phyloP scores from a whole-genome alignment of 352 stramenopile species.

The Paralagenidium karlingii region DNA sequence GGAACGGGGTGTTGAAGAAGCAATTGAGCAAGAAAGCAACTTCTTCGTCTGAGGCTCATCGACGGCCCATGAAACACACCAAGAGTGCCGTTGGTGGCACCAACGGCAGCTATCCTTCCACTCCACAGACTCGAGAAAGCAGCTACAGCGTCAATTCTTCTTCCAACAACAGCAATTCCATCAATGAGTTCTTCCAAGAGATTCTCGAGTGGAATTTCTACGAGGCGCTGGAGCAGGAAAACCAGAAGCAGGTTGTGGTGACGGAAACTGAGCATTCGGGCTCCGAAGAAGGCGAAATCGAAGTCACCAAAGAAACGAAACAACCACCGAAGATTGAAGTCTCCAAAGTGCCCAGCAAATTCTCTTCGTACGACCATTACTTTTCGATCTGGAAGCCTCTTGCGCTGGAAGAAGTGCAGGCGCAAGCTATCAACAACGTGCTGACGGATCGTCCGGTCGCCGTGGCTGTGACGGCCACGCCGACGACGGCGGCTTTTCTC shows the following conservation, averaged over 20 bases:
- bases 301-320: too few species aligned
- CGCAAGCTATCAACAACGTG: constrained; percentile 68
- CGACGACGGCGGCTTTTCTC: constrained; percentile 40
- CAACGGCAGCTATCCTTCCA: too few species aligned
- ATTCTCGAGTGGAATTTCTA: constrained; percentile 77
- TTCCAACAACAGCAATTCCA: constrained; percentile 25
- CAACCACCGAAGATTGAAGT: constrained; percentile 10
- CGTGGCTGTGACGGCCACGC: constrained; percentile 29
- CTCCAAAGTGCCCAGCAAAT: constrained; percentile 66
- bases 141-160: not conserved
- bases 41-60: constrained; percentile 39
- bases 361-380: constrained; percentile 79
- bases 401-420: constrained; percentile 79
- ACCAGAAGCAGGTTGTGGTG: constrained; percentile 21
- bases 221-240: constrained; percentile 39
- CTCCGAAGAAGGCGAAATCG: constrained; percentile 65
- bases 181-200: constrained; percentile 75
- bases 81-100: too few species aligned
- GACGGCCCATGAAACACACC: constrained; percentile 49
- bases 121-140: not conserved
- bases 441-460: constrained; percentile 41
- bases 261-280: constrained; percentile 34
- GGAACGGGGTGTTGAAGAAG: constrained; percentile 4
- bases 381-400: constrained; percentile 83
- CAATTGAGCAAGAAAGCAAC: constrained; percentile 9